These are phyloP conservation scores for Sclerotinia trifoliorum DNA, from an alignment of 2,329 filamentous ascomycete genomes.

Conservation along the genomic window DNA sequence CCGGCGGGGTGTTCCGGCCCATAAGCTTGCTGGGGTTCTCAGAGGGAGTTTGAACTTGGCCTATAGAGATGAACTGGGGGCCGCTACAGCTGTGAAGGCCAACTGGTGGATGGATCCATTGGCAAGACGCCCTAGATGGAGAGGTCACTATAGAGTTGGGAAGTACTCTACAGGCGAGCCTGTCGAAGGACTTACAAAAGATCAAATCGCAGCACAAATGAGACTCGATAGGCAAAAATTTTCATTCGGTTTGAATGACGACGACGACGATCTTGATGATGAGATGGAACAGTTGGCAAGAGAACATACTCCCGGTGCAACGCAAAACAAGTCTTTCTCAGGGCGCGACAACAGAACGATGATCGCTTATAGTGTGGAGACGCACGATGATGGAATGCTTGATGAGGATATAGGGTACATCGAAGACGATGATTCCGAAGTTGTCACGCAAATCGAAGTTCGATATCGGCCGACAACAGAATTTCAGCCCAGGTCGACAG, in stretches of 20 bases:
- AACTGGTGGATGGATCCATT: constrained; percentile 7
- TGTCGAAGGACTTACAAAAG: constrained; percentile 8
- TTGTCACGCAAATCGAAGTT: constrained; percentile 15
- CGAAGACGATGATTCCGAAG: constrained; percentile 1
- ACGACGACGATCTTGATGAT: background rate
- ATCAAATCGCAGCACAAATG: constrained; percentile 8
- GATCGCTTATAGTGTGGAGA: constrained; percentile 4
- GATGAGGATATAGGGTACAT: constrained; percentile 5
- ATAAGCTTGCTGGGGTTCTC: constrained; percentile 2
- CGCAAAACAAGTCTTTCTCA: background rate
- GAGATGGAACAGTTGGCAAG: background rate
- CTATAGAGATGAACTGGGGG: background rate
- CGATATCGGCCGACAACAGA: constrained; percentile 14
- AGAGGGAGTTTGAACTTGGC: background rate
- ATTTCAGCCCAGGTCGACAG: constrained; percentile 17
- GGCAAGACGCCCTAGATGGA: constrained; percentile 4
- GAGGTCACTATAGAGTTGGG: constrained; percentile 7
- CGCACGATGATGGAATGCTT: constrained; percentile 5
- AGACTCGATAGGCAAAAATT: background rate
- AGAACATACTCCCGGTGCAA: constrained; percentile 1
- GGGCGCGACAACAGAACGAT: background rate
- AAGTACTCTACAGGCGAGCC: constrained; percentile 6
- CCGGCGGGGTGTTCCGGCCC: background rate
- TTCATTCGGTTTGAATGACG: constrained; percentile 2
- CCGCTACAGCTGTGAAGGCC: constrained; percentile 5